Conservation (phyloP, 1,284 basidiomycete species). For the Athelia psychrophila region DNA sequence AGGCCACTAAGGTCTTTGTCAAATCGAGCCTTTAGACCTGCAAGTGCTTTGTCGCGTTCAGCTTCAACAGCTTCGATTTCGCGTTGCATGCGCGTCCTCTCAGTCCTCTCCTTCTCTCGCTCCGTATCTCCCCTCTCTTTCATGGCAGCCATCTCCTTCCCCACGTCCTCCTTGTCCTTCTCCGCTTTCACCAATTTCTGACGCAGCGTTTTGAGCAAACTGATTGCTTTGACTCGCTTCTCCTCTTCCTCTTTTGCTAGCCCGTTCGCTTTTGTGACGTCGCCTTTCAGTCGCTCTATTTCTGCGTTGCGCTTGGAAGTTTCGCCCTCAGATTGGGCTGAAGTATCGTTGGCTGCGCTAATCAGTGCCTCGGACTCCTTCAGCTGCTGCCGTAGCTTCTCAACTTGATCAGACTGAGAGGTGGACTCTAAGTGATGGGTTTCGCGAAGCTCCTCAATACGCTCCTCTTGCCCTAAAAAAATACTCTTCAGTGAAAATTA, state of each 20-base stretch:
- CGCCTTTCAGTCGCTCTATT: conserved; percentile 52
- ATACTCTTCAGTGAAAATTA: conserved; percentile 6
- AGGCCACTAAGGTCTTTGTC: conserved; percentile 69
- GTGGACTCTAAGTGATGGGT: conserved; percentile 76
- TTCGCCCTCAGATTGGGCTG: conserved; percentile 44
- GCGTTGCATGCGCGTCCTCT: conserved; percentile 51
- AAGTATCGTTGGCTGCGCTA: conserved; percentile 48
- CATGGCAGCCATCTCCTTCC: conserved; percentile 48
- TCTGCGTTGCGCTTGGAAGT: conserved; percentile 48
- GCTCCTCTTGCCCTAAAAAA: conserved; percentile 73
- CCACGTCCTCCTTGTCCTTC: conserved; percentile 82
- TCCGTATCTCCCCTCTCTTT: conserved; percentile 62
- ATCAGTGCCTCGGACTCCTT: conserved; percentile 68
- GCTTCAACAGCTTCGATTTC: conserved; percentile 58
- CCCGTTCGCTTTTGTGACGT: conserved; percentile 60
- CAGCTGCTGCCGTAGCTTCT: conserved; percentile 67
- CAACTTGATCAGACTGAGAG: conserved; percentile 74
- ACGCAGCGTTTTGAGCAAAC: conserved; percentile 86
- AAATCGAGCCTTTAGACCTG: conserved; percentile 66
- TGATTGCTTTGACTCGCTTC: conserved; percentile 91
- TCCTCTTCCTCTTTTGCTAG: conserved; percentile 90
- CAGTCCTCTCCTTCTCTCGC: conserved; percentile 62
- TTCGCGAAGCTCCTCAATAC: conserved; percentile 80
- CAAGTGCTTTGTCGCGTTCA: conserved; percentile 71
- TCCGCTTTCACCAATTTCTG: conserved; percentile 91